phyloP scores from a whole-genome alignment of 805 yeast genomes.

The Candida lessepsii region DNA sequence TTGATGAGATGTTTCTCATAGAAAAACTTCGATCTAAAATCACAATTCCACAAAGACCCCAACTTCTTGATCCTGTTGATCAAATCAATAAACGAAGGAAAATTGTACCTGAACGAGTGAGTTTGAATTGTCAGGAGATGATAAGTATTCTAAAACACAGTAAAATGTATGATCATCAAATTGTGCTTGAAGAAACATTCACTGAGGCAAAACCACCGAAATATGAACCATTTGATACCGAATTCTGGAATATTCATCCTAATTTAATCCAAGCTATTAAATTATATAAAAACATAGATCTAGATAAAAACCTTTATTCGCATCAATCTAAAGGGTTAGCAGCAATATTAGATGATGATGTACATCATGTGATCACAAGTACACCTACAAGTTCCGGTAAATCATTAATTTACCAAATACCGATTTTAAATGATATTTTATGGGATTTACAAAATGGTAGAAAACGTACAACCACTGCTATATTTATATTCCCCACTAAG shows the following conservation, averaged over 20 bases:
- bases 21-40: conserved; percentile 3
- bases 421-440: conserved; percentile 56
- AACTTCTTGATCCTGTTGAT: conserved; percentile 17
- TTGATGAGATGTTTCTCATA: conserved; percentile 6
- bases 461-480: conserved; percentile 54
- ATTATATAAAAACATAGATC: conserved; percentile 40
- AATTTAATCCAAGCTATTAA: conserved; percentile 49
- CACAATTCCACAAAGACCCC: conserved; percentile 12
- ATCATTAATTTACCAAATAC: conserved; percentile 86
- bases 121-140: conserved; percentile 47
- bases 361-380: conserved; percentile 75
- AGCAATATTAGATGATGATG: conserved; percentile 37
- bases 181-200: conserved; percentile 50
- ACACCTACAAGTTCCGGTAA: conserved; percentile 97
- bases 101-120: conserved; percentile 8
- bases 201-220: conserved; percentile 46
- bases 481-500: conserved; percentile 93
- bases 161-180: conserved; percentile 61
- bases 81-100: conserved; percentile 13
- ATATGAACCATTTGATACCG: conserved; percentile 40
- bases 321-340: conserved; percentile 84
- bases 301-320: conserved; percentile 54
- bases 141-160: conserved; percentile 46
- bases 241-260: conserved; percentile 38
- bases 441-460: conserved; percentile 36